Base-by-base conservation (phyloP, 2,329 filamentous ascomycete species). In the Aureobasidium namibiae region DNA sequence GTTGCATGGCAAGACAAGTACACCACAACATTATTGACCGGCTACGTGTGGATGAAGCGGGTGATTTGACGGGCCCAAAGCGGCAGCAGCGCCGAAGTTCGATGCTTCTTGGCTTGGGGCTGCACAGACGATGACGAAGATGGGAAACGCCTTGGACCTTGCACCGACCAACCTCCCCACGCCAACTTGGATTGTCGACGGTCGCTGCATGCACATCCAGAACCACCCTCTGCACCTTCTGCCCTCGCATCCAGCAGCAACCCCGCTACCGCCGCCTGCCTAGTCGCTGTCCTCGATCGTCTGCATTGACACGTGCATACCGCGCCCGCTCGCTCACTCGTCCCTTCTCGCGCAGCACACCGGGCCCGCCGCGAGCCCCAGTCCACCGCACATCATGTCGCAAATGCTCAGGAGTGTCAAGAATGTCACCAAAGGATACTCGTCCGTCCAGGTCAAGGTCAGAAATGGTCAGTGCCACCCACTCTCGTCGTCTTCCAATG, bases 341-440 rank as follows among this genome's bases (percentile, higher is more conserved):
- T 18, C 33, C 29, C 10, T 13, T 26, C 56, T 44, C 16, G 16
- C 14, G 10, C 34, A 36, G 21, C 54, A 39, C 24, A 46, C 33
- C 26, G 26, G 21, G 41, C 41, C 33, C 56, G 23, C 48, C 21
- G 26, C 48, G 45, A 56, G 41, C 52, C 52, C 18, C 31, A 36
- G 16, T 36, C 21, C 8, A 56, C 52, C 52, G 18, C 41, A 50
- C 54, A 56, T 70, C 63, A 99, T 99, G 94, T 96, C 92, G 61
- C 95, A 95, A 78, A 91, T 97, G 73, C 90, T 97, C 73, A 85
- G 94, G 76, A 95, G 90, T 73, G 92, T 97, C 70, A 97, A 96
- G 80, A 99, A 97, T 81, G 92, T 99, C 76, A 97, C 94, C 74
- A 99, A 97, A 80, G 94, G 94, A 68, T 99, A 99, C 74, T 96